A percentile compares a stretch with the other conserved stretches of the same genome.
Conservation (phyloP, 352 stramenopile species). For the Blastocystis sp. region DNA sequence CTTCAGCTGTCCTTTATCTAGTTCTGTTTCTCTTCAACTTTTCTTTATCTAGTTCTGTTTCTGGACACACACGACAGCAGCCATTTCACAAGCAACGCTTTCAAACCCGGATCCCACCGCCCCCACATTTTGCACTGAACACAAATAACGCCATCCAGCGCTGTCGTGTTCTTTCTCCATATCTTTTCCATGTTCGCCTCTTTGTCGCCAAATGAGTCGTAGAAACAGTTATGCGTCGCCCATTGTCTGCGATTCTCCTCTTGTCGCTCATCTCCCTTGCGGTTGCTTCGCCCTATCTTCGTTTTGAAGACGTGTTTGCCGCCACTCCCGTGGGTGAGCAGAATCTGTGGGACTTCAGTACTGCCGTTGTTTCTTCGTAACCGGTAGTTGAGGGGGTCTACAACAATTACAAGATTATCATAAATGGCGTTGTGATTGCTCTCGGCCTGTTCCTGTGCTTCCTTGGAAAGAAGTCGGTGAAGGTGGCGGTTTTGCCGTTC, state of each 20-base stretch:
- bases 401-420: slow-evolving; percentile 58
- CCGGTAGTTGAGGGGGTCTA: slow-evolving; percentile 51
- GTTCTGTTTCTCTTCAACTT: too few relatives aligned
- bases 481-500: not conserved
- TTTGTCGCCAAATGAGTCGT: too few relatives aligned
- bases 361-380: not conserved
- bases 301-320: slow-evolving; percentile 90
- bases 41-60: too few relatives aligned
- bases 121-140: too few relatives aligned
- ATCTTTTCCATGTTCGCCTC: too few relatives aligned
- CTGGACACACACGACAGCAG: too few relatives aligned
- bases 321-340: slow-evolving; percentile 53
- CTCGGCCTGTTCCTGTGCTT: slow-evolving; percentile 70
- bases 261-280: slow-evolving; percentile 83
- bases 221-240: not conserved
- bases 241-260: slow-evolving; percentile 80
- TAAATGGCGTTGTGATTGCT: slow-evolving; percentile 56
- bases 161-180: too few relatives aligned
- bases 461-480: slow-evolving; percentile 61
- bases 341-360: slow-evolving; percentile 68
- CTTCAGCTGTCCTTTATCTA: too few relatives aligned
- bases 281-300: slow-evolving; percentile 91
- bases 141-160: too few relatives aligned
- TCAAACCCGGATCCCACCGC: too few relatives aligned
- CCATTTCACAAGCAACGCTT: too few relatives aligned